Percentiles rank a stretch among this genome's conserved stretches.
phyloP scores from a whole-genome alignment of 805 yeast genomes.

The Wickerhamomyces rabaulensis region DNA sequence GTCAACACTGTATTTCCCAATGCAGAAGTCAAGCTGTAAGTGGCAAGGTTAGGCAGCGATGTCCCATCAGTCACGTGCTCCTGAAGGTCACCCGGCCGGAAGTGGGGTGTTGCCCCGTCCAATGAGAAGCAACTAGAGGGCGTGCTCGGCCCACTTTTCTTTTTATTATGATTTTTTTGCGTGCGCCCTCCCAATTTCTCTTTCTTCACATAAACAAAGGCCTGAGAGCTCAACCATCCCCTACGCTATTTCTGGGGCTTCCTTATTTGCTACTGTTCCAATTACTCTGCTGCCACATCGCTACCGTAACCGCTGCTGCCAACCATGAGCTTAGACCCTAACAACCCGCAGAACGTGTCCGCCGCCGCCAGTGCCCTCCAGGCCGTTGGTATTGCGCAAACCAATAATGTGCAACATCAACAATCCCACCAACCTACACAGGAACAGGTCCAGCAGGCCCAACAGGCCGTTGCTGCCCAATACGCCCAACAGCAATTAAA shows the following conservation, averaged over 20 bases:
- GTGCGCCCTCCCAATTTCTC: not conserved
- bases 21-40: not conserved
- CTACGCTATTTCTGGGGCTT: not conserved
- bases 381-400: conserved; percentile 17
- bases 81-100: not conserved
- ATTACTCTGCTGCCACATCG: not conserved
- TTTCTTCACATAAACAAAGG: not conserved
- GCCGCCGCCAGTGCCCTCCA: conserved; percentile 23
- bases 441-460: conserved; percentile 15
- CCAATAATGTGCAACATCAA: conserved; percentile 16
- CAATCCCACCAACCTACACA: conserved; percentile 14
- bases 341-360: conserved; percentile 7
- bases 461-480: conserved; percentile 7
- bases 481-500: conserved; percentile 15
- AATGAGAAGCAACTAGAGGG: not conserved
- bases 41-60: not conserved
- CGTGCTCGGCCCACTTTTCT: not conserved
- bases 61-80: not conserved
- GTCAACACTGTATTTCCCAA: not conserved
- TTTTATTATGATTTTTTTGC: not conserved
- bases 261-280: not conserved
- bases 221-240: not conserved
- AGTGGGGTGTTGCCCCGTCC: not conserved
- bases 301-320: not conserved
- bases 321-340: conserved; percentile 15